These are phyloP conservation scores for Solanum ossicruentum DNA, from an alignment of 257 asterid genomes.

Conservation along the genomic window DNA sequence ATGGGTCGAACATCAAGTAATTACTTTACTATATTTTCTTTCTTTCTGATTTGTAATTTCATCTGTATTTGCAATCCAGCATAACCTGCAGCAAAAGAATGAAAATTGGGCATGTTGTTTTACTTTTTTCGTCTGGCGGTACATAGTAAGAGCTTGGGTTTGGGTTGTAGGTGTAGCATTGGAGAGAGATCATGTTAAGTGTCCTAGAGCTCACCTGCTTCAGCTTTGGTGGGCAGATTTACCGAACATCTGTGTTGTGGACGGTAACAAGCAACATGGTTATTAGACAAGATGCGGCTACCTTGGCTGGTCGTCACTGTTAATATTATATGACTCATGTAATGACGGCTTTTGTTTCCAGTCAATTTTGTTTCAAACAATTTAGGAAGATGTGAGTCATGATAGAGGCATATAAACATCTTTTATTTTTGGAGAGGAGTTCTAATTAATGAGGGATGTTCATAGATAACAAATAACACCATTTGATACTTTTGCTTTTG, in stretches of 20 bases:
- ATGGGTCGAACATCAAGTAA: conserved; percentile 41
- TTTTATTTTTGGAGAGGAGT: background rate
- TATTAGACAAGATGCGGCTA: background rate
- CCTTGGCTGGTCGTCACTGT: background rate
- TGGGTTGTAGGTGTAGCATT: background rate
- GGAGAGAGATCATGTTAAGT: background rate
- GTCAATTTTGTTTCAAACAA: background rate
- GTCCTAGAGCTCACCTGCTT: background rate
- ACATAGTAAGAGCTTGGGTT: background rate
- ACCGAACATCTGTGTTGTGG: background rate
- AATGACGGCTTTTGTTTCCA: background rate
- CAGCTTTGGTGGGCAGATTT: background rate
- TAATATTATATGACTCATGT: background rate
- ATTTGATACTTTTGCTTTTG: background rate
- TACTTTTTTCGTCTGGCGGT: background rate
- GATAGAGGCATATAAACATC: background rate
- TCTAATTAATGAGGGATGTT: background rate
- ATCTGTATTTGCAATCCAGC: background rate
- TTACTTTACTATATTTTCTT: background rate
- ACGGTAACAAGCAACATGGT: background rate
- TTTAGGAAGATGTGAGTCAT: background rate
- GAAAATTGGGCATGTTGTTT: background rate
- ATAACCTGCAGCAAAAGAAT: background rate
- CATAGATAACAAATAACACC: background rate
- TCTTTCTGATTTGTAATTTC: background rate